Evolutionary conservation across 1,284 basidiomycete genomes (phyloP).

Genomic region (Pascua guehoae): DNA sequence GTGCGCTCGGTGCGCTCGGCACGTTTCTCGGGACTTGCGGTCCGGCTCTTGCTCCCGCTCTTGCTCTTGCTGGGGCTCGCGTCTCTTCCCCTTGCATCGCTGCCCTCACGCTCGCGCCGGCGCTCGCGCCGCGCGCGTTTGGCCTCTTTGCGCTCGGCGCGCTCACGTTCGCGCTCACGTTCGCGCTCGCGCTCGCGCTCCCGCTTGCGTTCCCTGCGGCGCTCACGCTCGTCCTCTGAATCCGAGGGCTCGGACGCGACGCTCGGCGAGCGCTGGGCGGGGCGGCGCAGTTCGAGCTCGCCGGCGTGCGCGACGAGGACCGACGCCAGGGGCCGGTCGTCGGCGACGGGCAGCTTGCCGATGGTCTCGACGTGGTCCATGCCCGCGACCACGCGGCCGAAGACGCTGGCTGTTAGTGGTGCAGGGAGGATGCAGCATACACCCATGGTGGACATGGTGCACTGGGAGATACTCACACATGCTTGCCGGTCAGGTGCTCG

Average conservation of each 20-base stretch:
- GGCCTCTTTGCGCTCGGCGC: constrained; percentile 17
- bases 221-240: constrained; percentile 12
- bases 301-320: constrained; percentile 77
- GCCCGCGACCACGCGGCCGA: constrained; percentile 53
- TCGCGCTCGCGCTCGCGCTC: constrained; percentile 5
- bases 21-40: constrained; percentile 3
- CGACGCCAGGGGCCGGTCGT: constrained; percentile 61
- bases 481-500: constrained; percentile 52
- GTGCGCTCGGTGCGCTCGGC: no score
- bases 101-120: constrained; percentile 12
- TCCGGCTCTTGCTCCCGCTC: no score
- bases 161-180: no score
- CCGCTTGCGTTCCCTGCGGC: background rate
- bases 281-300: constrained; percentile 69
- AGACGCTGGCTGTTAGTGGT: constrained; percentile 32
- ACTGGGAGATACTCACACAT: constrained; percentile 49
- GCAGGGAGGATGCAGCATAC: background rate
- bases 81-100: constrained; percentile 11
- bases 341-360: constrained; percentile 48
- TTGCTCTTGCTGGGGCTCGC: constrained; percentile 7
- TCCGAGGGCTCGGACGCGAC: background rate
- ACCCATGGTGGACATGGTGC: background rate
- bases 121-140: constrained; percentile 10
- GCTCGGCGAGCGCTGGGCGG: constrained; percentile 21
- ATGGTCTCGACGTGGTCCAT: constrained; percentile 51